A percentile compares a stretch with the other conserved stretches of the same genome.
These are phyloP conservation scores for Trichosporon coremiiforme DNA, from an alignment of 1,284 basidiomycete species.

Conservation along the genomic window DNA sequence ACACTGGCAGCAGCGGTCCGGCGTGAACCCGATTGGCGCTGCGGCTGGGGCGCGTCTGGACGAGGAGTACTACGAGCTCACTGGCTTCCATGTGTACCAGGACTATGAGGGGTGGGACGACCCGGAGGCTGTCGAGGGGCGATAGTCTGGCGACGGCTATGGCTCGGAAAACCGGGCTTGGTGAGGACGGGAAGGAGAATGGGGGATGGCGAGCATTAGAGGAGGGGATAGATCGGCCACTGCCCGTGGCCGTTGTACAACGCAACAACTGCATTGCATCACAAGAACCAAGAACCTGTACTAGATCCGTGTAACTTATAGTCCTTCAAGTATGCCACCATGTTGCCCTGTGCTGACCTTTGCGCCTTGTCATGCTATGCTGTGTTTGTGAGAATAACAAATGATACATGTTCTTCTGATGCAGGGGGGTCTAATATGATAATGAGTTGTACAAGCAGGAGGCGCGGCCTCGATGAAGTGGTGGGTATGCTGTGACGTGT, in stretches of 20 bases:
- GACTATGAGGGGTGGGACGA: constrained; percentile 29
- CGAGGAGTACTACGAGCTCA: constrained; percentile 30
- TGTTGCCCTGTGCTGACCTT: not conserved
- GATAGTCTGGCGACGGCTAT: too few relatives aligned
- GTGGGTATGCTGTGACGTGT: not conserved
- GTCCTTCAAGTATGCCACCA: not conserved
- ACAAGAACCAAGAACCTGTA: not conserved
- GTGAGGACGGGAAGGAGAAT: too few relatives aligned
- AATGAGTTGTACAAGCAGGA: constrained; percentile 13
- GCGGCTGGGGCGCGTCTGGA: constrained; percentile 29
- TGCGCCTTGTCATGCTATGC: too few relatives aligned
- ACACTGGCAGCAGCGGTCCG: constrained; percentile 48
- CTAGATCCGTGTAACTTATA: not conserved
- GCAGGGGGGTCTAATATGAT: not conserved
- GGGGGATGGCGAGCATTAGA: too few relatives aligned
- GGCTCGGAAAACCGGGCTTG: too few relatives aligned
- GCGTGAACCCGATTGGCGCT: constrained; percentile 41
- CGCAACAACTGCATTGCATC: not conserved
- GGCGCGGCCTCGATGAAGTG: not conserved
- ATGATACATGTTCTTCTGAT: not conserved
- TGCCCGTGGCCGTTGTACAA: not conserved
- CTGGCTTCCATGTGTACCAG: constrained; percentile 28
- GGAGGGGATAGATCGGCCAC: not conserved
- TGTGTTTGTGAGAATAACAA: too few relatives aligned
- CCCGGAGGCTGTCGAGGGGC: constrained; percentile 2